Evolutionary conservation across 495 filamentous ascomycete species (phyloP), one percentile per base, ranked within the genome.

Genomic region (Polyplosphaeria fusca): DNA sequence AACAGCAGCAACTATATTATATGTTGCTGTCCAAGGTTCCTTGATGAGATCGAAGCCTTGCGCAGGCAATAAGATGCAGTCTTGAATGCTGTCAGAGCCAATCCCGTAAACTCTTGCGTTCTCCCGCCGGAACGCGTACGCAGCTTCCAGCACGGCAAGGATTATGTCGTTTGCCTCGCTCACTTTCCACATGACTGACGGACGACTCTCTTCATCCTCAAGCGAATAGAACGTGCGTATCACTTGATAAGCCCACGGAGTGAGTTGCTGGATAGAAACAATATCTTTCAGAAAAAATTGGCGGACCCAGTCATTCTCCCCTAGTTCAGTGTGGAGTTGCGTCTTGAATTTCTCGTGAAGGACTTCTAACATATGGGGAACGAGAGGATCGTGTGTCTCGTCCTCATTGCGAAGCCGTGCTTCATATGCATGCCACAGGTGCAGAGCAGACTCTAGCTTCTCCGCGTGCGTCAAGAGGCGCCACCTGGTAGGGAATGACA

Each of bases 401-500:
- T 47, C 14, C 30, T 54, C 27, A 4, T 54, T 39, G 4, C 45
- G 30, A 12, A 77, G 63, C 58, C 60, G 63, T 16, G 52, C 55
- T 41, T 93, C 84, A 64, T 93, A 86, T 26, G 78, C 71, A 52
- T 82, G 81, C 91, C 91, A 97, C 56, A 97, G 77, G 30, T 81
- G 78, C 40, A 79, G 79, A n/a, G 91, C 92, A 27, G 90, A 87
- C 35, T 84, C 83, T 62, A 96, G 80, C 68, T 90, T 96, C 67
- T 97, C 93, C 0, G 91, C 91, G 63, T 87, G 83, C 79, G 85
- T 88, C n/a, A 97, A 76, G 4, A 98, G 69, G 55, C 83, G 77
- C 92, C 91, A 98, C 63, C 80, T 82, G 4, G 82, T 81, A 18
- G 69, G 70, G 22, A 77, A 77, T 43, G 86, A 81, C 13, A 96